Evolutionary conservation across 345 rosid species (phyloP).

Genomic region (Zanthoxylum bungeanum): DNA sequence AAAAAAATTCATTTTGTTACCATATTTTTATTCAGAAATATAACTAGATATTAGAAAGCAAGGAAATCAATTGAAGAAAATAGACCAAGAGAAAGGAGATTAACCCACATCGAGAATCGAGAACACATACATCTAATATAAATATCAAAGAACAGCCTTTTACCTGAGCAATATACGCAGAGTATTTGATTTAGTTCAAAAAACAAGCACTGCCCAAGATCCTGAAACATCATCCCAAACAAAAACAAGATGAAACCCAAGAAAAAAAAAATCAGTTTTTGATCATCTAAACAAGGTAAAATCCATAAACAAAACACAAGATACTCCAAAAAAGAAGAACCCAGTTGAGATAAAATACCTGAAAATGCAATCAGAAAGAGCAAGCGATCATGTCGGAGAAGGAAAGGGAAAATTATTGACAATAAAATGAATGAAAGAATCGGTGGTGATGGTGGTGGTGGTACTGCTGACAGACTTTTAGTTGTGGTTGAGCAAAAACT

Average conservation of each 20-base stretch:
- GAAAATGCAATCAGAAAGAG: slow-evolving; percentile 15
- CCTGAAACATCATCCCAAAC: slow-evolving; percentile 18
- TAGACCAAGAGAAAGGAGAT: slow-evolving; percentile 4
- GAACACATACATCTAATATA: neutral
- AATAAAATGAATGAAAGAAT: neutral
- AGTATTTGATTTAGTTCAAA: slow-evolving; percentile 11
- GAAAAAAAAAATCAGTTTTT: neutral
- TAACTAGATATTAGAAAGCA: neutral
- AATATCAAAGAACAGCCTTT: slow-evolving; percentile 10
- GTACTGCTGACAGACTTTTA: slow-evolving; percentile 15
- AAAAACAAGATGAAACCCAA: neutral
- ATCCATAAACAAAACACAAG: neutral
- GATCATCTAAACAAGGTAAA: neutral
- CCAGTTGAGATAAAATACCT: slow-evolving; percentile 3
- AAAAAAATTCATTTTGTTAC: too few species aligned
- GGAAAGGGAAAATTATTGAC: slow-evolving; percentile 16
- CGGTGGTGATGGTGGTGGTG: slow-evolving; percentile 18
- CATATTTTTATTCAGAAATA: neutral
- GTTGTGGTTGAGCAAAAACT: slow-evolving; percentile 14
- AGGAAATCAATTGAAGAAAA: neutral
- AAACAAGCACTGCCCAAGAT: slow-evolving; percentile 13
- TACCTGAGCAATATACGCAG: slow-evolving; percentile 26
- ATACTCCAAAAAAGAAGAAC: neutral
- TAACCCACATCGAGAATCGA: slow-evolving; percentile 8
- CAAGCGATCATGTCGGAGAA: slow-evolving; percentile 29